Base-by-base conservation (phyloP, 1,139 yeast species). In the Lodderomyces parapsilosis region DNA sequence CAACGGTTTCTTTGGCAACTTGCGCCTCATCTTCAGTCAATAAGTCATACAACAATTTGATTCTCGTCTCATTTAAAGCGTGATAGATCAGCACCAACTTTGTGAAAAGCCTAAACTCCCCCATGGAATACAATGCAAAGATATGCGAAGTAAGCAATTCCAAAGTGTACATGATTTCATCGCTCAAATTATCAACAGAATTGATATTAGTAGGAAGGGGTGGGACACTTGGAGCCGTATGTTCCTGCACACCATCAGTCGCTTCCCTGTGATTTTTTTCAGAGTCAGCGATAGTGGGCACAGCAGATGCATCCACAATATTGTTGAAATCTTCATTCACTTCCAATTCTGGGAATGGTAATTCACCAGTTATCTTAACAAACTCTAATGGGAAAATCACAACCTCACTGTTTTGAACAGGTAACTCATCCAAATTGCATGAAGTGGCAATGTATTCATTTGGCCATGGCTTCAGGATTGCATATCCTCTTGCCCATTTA, bases 401-500 rank as follows among this genome's bases (percentile, higher is more conserved):
- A 25, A 83, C 68, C 22, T 67, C 64, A 39, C 73, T 62, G 42
- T 73, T 74, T 42, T 70, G 65, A 33, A 76, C 81, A 1, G 89
- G 88, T 44, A 85, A 65, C 44, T 78, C 79, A 45, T 83, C 86
- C 55, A 81, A 68, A 50, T 79, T 79, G 31, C 80, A 76, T 2
- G 84, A 74, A 19, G 81, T 78, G 36, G 80, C 74, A 43, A 84
- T 76, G 59, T 81, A 84, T 57, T 83, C 88, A 39, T 79, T 75
- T 1, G 93, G 93, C 46, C 81, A 66, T 4, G 91, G 89, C 50
- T 78, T 76, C 37, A 76, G 56, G 35, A 81, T 68, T 4, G 79
- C 73, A 60, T 88, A 87, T 15, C 91, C 96, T 55, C 96, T 74
- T 30, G 83, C 90, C 96, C 96, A 88, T 48, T 77, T 77, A 13